Evolutionary conservation across 2,329 filamentous ascomycete species (phyloP).

Genomic region (Aspergillus udagawae): DNA sequence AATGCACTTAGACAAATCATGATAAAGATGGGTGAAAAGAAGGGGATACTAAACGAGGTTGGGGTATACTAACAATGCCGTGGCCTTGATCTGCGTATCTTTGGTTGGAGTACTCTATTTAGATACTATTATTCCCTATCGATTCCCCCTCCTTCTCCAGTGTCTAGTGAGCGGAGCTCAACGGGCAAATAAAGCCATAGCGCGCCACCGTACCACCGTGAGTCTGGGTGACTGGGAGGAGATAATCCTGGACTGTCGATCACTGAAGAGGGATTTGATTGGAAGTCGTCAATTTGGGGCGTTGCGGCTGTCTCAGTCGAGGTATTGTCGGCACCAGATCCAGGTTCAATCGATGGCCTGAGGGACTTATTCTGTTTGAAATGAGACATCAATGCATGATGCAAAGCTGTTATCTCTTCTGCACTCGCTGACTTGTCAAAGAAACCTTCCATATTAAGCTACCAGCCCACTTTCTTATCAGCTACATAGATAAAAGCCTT

Average conservation of each 20-base stretch:
- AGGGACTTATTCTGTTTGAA: neutral
- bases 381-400: neutral
- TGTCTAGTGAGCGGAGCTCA: neutral
- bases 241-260: neutral
- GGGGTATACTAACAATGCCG: neutral
- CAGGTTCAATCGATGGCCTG: neutral
- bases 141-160: neutral
- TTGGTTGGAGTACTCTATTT: neutral
- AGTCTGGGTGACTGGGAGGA: too few species aligned
- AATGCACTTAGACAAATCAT: neutral
- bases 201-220: neutral
- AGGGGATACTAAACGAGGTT: neutral
- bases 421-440: neutral
- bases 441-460: neutral
- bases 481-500: neutral
- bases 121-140: neutral
- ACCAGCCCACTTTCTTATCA: neutral
- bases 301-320: neutral
- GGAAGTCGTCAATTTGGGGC: neutral
- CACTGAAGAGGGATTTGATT: neutral
- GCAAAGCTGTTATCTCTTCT: neutral
- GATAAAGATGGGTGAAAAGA: neutral
- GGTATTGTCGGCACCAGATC: neutral
- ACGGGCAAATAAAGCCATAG: neutral
- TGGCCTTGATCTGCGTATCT: neutral